Base-by-base conservation (phyloP, 768 basidiomycete genomes). In the Termitomyces sp. region DNA sequence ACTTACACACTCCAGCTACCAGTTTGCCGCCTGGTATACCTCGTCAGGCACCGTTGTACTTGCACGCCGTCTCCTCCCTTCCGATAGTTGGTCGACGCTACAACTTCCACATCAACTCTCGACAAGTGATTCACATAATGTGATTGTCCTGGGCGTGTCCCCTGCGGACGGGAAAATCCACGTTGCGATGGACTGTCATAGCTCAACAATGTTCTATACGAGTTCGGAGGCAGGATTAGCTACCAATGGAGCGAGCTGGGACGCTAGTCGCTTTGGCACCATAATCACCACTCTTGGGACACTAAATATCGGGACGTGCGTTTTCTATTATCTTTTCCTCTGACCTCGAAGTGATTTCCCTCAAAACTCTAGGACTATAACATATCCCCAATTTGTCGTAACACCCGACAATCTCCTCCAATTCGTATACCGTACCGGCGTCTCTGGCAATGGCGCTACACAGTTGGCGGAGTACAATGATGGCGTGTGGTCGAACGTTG, bases 21-120 rank as follows among this genome's bases (percentile, higher is more conserved):
- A 79, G 69, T 79, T 68, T 57, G 75, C 73, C 35, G 76, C 66
- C 2, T 79, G 78, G 78, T 79, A 77, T 59, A 79, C 77, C 0
- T 73, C 76, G 0, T 71, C 74, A 18, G 63, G 73, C 2, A 60
- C 60, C n/a, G 73, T 75, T 7, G 63, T 77, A 18, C 71, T 79
- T 5, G 78, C 71, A 5, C 70, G 78, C 8, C 66, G 75, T 43
- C 70, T 71, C 32, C 68, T 78, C 5, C 75, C 76, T 16, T 74
- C 74, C 1, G 75, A 74, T 20, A 58, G 61, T 45, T 79, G 78
- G 77, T 63, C 70, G 9, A 76, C 72, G 7, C 67, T 79, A 3
- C 75, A 76, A 51, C 67, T 79, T 4, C 75, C 74, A 0, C 76
- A 78, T 59, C 71, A 71, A 20, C 65, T 79, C 2, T 72, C 74